Base-by-base conservation (phyloP, 257 asterid species). In the Jasminum sambac region DNA sequence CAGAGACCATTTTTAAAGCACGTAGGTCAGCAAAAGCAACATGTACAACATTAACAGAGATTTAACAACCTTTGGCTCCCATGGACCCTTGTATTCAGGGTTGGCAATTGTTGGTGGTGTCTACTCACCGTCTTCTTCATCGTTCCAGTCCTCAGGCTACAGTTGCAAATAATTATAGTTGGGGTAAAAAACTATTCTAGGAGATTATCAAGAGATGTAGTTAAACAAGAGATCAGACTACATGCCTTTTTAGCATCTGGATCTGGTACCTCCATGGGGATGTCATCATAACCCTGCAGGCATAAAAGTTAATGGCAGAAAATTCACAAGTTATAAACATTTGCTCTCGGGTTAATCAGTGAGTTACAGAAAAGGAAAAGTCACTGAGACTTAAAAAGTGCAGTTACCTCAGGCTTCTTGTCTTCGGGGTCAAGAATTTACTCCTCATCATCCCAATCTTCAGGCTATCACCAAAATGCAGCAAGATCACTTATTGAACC, bases 101-200 rank as follows among this genome's bases (percentile, higher is more conserved):
- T 92, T 90, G 65, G 99, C 89, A 81, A 89, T 88, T 11, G 96
- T 91, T 62, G 99, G 99, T 42, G 89, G 84, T 2, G 98, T 84
- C 99, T 98, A 95, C 77, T 85, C 94, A 58, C 99, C 98, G 85
- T 95, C 99, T 79, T 95, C 99, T 64, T 88, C 96, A 66, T 91
- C 95, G 74, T 95, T 97, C 98, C 97, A 95, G 77, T 95, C 99
- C 79, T 95, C 98, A 34, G 99, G 99, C 99, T 95, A 82, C 78
- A 77, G 60, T 63, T 36, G 21, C 19, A 39, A 66, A 58, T 16
- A 21, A 19, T 12, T 1, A 11, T 4, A 46, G 34, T 43, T 63
- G 60, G 17, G 10, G n/a, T n/a, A 5, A 64, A 7, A 39, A 44
- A 39, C 14, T 25, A 63, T 58, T 14, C 16, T 41, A 52, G 48